Evolutionary conservation across 192 early-diverging fungal species (phyloP), one percentile per base, ranked within the genome.

Genomic region (Spizellomyces sp.): DNA sequence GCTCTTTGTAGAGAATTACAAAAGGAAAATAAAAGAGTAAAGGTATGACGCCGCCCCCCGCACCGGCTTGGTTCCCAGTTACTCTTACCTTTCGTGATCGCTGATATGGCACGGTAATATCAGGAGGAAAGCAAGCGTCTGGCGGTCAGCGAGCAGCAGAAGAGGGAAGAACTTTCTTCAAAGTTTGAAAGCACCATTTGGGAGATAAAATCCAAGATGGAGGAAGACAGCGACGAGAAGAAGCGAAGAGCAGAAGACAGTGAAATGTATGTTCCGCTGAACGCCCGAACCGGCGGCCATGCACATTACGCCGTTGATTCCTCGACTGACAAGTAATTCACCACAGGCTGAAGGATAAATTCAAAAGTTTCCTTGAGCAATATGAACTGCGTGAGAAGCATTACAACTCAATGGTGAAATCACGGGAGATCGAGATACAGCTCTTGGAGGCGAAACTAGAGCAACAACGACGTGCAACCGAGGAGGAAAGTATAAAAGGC

Each of bases 301-400:
- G 15, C 52, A 15, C 52, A 55, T 55, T 19, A n/a, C 52, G 2
- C 52, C 19, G 52, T 55, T 55, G 52, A 15, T 3, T 55, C 3
- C 2, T 52, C 17, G 46, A 48, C 74, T 74, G 77, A 68, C 62
- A 17, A 36, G 17, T 36, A 48, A 64, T 48, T 17, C 17, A 42
- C 52, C 59, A 58, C 69, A 80, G 84, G 54, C 61, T 88, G 54
- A 88, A 88, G 63, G 84, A 89, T 48, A 84, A 84, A 17, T 79
- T 90, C 21, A 81, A 82, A 41, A 77, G 80, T 47, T 87, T 90
- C 65, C 75, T 86, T 22, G 77, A 84, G 52, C 87, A 90, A 73
- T 89, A 88, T 60, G 82, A 77, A 9, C 67, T 85, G 5, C 86
- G 86, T 9, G 87, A 90, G 54, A 83, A 84, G 64, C 88, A 89